Evolutionary conservation across 129 eudicot species (phyloP).

Genomic region (Gnaphalium uliginosum): DNA sequence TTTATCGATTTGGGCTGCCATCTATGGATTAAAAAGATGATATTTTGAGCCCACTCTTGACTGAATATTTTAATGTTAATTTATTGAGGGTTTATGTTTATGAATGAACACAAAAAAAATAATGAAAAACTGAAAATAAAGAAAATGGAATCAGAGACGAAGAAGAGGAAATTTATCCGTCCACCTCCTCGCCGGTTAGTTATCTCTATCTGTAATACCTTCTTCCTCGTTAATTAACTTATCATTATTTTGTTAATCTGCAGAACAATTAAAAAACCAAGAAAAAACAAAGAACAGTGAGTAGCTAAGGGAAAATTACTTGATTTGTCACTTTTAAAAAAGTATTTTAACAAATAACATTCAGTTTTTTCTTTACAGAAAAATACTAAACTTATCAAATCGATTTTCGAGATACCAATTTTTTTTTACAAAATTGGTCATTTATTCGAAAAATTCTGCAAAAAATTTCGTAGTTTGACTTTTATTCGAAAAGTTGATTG

Average conservation of each 20-base stretch:
- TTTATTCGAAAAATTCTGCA: too few species aligned
- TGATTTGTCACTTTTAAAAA: too few species aligned
- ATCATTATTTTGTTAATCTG: background rate
- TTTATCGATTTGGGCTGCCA: background rate
- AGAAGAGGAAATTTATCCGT: slow-evolving; percentile 38
- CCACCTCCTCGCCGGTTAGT: slow-evolving; percentile 45
- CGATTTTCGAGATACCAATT: too few species aligned
- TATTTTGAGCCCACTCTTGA: background rate
- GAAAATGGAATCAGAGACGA: slow-evolving; percentile 36
- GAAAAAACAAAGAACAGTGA: background rate
- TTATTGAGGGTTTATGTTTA: background rate
- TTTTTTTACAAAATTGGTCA: too few species aligned
- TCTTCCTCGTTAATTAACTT: background rate
- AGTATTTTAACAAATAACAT: too few species aligned
- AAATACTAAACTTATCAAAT: too few species aligned
- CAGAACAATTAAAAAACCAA: background rate
- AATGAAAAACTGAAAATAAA: background rate
- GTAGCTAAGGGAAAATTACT: background rate
- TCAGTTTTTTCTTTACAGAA: too few species aligned
- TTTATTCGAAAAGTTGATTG: too few species aligned
- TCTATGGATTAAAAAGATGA: background rate
- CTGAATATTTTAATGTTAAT: too few species aligned
- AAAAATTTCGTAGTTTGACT: too few species aligned
- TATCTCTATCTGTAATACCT: slow-evolving; percentile 3
- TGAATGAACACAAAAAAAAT: too few species aligned